Conservation (phyloP, 179 eudicot genomes). For the Corrigiola litoralis region DNA sequence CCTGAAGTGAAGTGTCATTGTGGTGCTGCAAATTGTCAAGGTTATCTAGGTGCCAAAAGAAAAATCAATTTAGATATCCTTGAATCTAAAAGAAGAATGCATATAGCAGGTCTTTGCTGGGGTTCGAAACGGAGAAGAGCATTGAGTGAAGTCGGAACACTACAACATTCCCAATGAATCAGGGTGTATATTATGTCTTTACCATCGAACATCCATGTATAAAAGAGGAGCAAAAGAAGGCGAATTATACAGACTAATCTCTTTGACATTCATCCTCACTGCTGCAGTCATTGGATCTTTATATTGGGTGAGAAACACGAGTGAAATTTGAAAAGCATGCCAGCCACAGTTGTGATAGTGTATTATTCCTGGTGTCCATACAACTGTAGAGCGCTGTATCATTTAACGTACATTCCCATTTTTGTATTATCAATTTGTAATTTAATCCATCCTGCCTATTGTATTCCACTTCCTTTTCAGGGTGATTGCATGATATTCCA, state of each 20-base stretch:
- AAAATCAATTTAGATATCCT: slow-evolving; percentile 33
- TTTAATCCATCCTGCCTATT: neutral
- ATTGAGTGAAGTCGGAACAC: slow-evolving; percentile 7
- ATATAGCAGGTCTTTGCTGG: slow-evolving; percentile 46
- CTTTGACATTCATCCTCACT: neutral
- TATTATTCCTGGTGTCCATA: neutral
- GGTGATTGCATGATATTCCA: too few species aligned
- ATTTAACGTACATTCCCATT: neutral
- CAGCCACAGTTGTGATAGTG: neutral
- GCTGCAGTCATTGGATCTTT: slow-evolving; percentile 6
- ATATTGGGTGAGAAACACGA: neutral
- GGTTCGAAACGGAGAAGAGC: slow-evolving; percentile 71
- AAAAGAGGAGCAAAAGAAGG: slow-evolving; percentile 2
- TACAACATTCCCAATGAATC: neutral
- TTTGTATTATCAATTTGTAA: neutral
- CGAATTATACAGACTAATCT: neutral
- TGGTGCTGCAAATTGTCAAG: slow-evolving; percentile 79
- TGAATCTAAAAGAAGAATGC: slow-evolving; percentile 47
- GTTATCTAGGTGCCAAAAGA: slow-evolving; percentile 70
- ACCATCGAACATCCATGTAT: slow-evolving; percentile 1
- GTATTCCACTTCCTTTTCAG: neutral
- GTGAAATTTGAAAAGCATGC: neutral
- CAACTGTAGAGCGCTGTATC: slow-evolving; percentile 3
- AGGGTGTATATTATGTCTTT: slow-evolving; percentile 16
- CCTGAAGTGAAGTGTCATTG: slow-evolving; percentile 85